Evolutionary conservation across 2,329 filamentous ascomycete species (phyloP), one percentile per base, ranked within the genome.

Genomic region (Colletotrichum cuscutae): DNA sequence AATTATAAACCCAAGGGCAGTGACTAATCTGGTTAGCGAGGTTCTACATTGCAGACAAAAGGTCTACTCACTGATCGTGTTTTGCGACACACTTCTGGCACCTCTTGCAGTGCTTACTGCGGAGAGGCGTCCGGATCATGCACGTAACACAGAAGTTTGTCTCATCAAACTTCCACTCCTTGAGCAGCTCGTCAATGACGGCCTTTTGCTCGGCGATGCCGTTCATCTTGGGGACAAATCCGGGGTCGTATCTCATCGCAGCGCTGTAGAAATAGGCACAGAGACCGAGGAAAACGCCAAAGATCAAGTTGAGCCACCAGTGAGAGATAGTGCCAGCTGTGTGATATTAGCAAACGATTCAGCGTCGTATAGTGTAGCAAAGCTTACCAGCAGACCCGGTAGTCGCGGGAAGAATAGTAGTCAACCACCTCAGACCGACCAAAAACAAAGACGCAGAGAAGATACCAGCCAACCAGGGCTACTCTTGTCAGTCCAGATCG

Each of bases 1-100:
- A 99, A 82, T 98, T 98, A 84, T 97, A 94, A 28, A 98, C 94
- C 97, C 97, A 99, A 0, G 97, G 97, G 79, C 97, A 99, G 80
- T 99, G 97, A 79, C 95, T 97, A 68, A 5, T 37, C 3, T 26
- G 30, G 28, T 64, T 5, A 64, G 30, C 5, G 26, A n/a, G 2
- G 13, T 37, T 24, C 8, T 5, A 22, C 13, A 19, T 11, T 11
- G 28, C n/a, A 49, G 37, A 70, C 22, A 13, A 57, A 64, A 26
- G 28, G 46, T 54, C 13, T 0, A 88, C 94, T 88, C 84, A 97
- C 95, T 99, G 97, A 80, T 99, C 97, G 84, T 98, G 95, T 82
- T 97, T 97, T 67, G 96, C 95, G 66, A 99, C 94, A 81, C 97
- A 99, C 75, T 96, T 93, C 78, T 93, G 91, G 81, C 97, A 99